Conservation (phyloP, 2,329 filamentous ascomycete species). For the Apiospora hydei region DNA sequence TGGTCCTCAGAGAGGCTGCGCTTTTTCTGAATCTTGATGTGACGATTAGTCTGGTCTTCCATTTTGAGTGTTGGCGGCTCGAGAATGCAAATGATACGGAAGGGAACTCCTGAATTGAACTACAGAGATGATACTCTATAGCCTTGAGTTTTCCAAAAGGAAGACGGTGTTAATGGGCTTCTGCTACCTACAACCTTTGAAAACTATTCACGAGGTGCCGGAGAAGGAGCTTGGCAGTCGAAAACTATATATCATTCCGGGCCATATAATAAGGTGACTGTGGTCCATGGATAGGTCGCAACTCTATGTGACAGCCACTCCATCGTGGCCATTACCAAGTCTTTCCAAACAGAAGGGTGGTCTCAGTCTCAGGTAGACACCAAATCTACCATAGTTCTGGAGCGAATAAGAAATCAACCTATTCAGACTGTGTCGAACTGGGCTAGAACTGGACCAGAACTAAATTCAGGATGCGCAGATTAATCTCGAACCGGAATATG, state of each 20-base stretch:
- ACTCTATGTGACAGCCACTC: not conserved
- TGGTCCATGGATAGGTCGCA: not conserved
- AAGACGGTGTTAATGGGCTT: not conserved
- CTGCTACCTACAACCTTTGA: not conserved
- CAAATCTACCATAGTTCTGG: no score
- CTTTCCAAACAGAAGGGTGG: not conserved
- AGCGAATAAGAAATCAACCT: no score
- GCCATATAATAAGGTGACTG: not conserved
- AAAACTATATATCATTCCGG: not conserved
- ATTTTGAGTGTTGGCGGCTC: not conserved
- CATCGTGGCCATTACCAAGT: not conserved
- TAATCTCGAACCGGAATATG: not conserved
- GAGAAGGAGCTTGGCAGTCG: not conserved
- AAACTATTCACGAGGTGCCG: not conserved
- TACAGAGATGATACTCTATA: not conserved
- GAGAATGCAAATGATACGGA: not conserved
- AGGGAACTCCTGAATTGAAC: no score
- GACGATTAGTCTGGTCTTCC: not conserved
- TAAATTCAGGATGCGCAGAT: not conserved
- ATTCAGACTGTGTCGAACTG: no score
- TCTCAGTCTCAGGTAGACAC: not conserved
- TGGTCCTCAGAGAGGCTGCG: not conserved
- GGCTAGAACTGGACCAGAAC: no score
- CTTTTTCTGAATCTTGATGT: not conserved
- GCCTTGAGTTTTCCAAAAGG: not conserved